These are phyloP conservation scores for Apiospora marii DNA, from an alignment of 2,329 filamentous ascomycete species.

Conservation along the genomic window DNA sequence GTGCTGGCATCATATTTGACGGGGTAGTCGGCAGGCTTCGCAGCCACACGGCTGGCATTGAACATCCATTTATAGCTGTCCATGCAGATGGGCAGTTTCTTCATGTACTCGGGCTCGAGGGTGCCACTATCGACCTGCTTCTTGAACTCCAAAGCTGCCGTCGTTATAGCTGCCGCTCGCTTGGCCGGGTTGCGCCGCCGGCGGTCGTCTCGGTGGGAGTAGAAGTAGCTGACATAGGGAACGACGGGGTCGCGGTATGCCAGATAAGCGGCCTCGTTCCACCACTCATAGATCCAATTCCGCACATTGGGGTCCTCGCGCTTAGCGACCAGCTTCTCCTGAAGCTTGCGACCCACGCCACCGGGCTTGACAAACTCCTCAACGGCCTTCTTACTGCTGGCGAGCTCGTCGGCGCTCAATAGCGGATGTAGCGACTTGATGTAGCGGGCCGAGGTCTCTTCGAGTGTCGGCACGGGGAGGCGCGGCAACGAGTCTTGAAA, in stretches of 20 bases:
- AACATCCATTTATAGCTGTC: constrained; percentile 99
- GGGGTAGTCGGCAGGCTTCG: constrained; percentile 81
- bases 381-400: constrained; percentile 81
- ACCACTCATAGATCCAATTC: constrained; percentile 99
- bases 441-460: constrained; percentile 83
- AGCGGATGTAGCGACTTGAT: constrained; percentile 81
- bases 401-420: constrained; percentile 72
- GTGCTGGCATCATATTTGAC: constrained; percentile 78
- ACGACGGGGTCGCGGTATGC: constrained; percentile 94
- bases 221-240: constrained; percentile 99
- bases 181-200: constrained; percentile 87
- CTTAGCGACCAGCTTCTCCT: constrained; percentile 84
- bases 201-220: constrained; percentile 95
- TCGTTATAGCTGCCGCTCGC: constrained; percentile 89
- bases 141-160: constrained; percentile 91
- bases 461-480: constrained; percentile 81
- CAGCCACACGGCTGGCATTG: constrained; percentile 87
- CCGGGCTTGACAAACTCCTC: constrained; percentile 89
- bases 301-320: constrained; percentile 81
- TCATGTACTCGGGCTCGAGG: constrained; percentile 98
- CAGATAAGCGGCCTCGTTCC: constrained; percentile 95
- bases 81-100: constrained; percentile 97
- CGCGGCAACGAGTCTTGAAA: constrained; percentile 86
- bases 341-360: constrained; percentile 81
- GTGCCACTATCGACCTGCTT: constrained; percentile 82